Evolutionary conservation across 2,329 filamentous ascomycete species (phyloP).

Genomic region (Zasmidium citrigriseum): DNA sequence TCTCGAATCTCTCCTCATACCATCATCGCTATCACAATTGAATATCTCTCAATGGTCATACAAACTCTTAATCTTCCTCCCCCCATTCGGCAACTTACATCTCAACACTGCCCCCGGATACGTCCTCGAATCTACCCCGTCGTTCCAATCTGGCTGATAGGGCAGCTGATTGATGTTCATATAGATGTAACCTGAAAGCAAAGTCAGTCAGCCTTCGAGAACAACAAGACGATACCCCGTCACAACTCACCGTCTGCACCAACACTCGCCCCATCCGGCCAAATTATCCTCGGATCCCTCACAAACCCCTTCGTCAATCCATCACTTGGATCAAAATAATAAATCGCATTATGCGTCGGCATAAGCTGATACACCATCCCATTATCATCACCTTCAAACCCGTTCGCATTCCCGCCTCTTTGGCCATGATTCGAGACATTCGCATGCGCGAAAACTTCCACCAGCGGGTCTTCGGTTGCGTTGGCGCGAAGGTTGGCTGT

Average conservation of each 20-base stretch:
- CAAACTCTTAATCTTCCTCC: slow-evolving; percentile 39
- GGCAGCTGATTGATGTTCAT: slow-evolving; percentile 53
- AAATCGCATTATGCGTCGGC: slow-evolving; percentile 49
- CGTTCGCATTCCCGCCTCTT: slow-evolving; percentile 48
- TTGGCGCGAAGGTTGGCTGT: slow-evolving; percentile 35
- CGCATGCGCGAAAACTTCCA: slow-evolving; percentile 44
- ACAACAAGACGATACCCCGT: too few relatives aligned
- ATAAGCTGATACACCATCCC: slow-evolving; percentile 51
- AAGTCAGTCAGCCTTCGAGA: too few relatives aligned
- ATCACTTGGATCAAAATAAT: slow-evolving; percentile 44
- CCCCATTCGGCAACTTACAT: slow-evolving; percentile 43
- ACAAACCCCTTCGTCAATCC: slow-evolving; percentile 41
- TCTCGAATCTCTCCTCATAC: too few relatives aligned
- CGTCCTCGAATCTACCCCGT: slow-evolving; percentile 44
- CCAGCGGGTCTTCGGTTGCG: slow-evolving; percentile 32
- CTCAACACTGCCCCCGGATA: slow-evolving; percentile 50
- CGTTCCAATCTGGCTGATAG: slow-evolving; percentile 51
- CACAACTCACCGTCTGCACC: slow-evolving; percentile 47
- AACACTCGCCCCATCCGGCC: slow-evolving; percentile 46
- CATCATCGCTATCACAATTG: not conserved
- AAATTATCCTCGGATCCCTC: slow-evolving; percentile 46
- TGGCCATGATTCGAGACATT: slow-evolving; percentile 50
- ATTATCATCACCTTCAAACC: slow-evolving; percentile 47
- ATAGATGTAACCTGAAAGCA: slow-evolving; percentile 52
- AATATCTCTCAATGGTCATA: slow-evolving; percentile 13